Evolutionary conservation across 2,329 filamentous ascomycete genomes (phyloP), one percentile per base, ranked within the genome.

Genomic region (Neopestalotiopsis rosae): DNA sequence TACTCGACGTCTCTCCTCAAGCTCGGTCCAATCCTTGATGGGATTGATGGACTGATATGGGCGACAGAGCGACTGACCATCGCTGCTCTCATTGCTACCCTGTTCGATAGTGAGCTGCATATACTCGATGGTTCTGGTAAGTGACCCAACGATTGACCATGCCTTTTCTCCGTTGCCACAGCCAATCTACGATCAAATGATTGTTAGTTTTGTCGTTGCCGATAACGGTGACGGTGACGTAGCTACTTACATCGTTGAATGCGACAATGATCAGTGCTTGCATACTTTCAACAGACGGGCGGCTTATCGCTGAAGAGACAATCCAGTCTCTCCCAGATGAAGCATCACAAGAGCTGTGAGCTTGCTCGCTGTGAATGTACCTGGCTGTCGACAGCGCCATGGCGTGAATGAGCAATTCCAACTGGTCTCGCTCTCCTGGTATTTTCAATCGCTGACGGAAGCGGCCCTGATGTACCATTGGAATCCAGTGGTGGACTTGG

Each of bases 401-500:
- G 1, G 79, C 73, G 65, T 80, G 78, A 5, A 82, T 65, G 1
- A 82, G 66, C 1, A 79, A 71, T 3, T 72, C 66, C 6, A 82
- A 63, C 9, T 72, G 74, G 1, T 65, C 62, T 5, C 69, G 69
- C 10, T 77, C 72, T 1, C 49, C n/a, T 5, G 73, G 65, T 32
- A 78, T 69, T 30, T 72, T 62, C 28, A 79, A 63, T 2, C 74
- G 72, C 9, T 63, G 65, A 1, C 74, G 74, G 65, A 79, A 79
- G n/a, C 73, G 70, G 13, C 69, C 73, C 66, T 79, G 74, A 67
- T 81, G 79, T 30, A 81, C 56, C 12, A 81, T 76, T 2, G 79
- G 79, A 2, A 80, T 80, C 77, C 80, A 83, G 9, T 80, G 81
- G 58, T 83, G 80, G 2, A 82, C 75, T 13, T 75, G 61, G 7